Conservation (phyloP, 352 stramenopile genomes). For the Peronosclerospora sorghi region DNA sequence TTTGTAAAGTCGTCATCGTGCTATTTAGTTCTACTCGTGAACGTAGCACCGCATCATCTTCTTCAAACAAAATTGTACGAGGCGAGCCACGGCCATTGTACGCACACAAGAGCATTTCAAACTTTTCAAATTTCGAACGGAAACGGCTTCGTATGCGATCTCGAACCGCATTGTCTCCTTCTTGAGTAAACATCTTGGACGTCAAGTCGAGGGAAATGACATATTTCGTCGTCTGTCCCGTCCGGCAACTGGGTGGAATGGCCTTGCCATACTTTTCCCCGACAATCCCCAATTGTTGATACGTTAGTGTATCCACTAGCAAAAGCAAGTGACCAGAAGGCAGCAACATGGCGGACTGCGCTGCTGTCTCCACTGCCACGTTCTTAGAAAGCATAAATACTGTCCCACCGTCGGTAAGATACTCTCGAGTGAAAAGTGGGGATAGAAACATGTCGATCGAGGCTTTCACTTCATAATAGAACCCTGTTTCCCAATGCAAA, state of each 20-base stretch:
- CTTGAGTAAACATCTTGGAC: slow-evolving; percentile 21
- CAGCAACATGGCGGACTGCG: slow-evolving; percentile 46
- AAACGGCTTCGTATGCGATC: slow-evolving; percentile 40
- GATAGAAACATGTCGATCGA: slow-evolving; percentile 47
- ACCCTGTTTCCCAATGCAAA: slow-evolving; percentile 68
- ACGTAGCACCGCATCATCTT: slow-evolving; percentile 51
- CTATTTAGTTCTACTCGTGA: slow-evolving; percentile 54
- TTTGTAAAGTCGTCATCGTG: slow-evolving; percentile 24
- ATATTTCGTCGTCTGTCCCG: slow-evolving; percentile 31
- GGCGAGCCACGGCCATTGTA: slow-evolving; percentile 49
- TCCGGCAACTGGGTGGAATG: slow-evolving; percentile 11
- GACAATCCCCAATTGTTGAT: slow-evolving; percentile 61
- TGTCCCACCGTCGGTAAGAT: slow-evolving; percentile 29
- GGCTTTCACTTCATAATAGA: slow-evolving; percentile 66
- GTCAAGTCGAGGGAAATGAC: slow-evolving; percentile 54
- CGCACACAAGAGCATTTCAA: slow-evolving; percentile 69
- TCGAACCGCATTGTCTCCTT: slow-evolving; percentile 8
- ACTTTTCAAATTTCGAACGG: slow-evolving; percentile 31
- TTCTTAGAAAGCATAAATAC: slow-evolving; percentile 78
- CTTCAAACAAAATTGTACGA: slow-evolving; percentile 60
- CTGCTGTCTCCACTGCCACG: slow-evolving; percentile 44
- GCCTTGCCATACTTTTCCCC: slow-evolving; percentile 47
- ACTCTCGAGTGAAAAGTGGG: slow-evolving; percentile 45
- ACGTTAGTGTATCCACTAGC: slow-evolving; percentile 49
- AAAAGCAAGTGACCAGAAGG: slow-evolving; percentile 57